A percentile compares a stretch with the other conserved stretches of the same genome.
phyloP scores from a whole-genome alignment of 202 grass and related monocot genomes.

The Schoenoplectus triqueter region DNA sequence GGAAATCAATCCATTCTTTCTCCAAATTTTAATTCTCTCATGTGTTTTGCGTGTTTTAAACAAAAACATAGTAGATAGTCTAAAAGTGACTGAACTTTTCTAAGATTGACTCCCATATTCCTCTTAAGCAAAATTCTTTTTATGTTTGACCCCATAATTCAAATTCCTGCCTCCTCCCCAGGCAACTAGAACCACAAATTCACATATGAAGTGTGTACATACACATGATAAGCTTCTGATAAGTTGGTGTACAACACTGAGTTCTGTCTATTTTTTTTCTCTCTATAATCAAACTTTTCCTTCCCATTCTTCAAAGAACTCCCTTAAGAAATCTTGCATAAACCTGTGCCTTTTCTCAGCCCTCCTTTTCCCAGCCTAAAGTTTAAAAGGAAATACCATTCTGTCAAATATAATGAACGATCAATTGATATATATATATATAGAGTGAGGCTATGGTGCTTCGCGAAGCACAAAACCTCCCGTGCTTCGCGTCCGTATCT shows the following conservation, averaged over 20 bases:
- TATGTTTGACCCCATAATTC: neutral
- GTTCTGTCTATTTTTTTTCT: neutral
- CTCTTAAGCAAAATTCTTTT: neutral
- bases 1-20: neutral
- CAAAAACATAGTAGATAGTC: neutral
- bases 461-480: too few species aligned
- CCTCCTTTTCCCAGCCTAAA: constrained; percentile 79
- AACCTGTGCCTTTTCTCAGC: constrained; percentile 80
- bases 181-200: neutral
- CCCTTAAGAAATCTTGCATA: constrained; percentile 79
- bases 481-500: too few species aligned
- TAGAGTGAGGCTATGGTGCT: too few species aligned
- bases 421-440: neutral
- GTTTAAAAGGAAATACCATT: neutral
- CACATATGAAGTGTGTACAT: neutral
- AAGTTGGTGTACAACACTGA: neutral
- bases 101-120: neutral
- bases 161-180: neutral
- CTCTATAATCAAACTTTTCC: constrained; percentile 60
- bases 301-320: constrained; percentile 91
- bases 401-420: neutral
- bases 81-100: neutral
- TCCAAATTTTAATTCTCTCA: neutral
- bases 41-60: neutral
- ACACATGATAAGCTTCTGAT: constrained; percentile 5